These are phyloP conservation scores for Austroboletus olivaceoglutinosus DNA, from an alignment of 1,284 basidiomycete species.

Conservation along the genomic window DNA sequence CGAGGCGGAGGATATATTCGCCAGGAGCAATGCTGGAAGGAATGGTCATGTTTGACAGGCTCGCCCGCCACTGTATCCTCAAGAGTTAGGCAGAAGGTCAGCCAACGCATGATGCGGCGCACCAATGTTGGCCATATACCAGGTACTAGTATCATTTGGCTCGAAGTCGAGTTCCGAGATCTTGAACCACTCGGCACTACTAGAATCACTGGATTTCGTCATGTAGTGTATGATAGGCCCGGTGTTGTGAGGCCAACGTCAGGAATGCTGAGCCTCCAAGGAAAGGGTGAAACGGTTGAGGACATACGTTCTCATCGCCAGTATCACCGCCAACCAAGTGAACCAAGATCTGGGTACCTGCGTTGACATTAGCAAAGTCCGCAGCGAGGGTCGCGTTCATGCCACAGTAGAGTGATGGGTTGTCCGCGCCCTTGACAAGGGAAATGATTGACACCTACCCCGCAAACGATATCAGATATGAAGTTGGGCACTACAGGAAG, in stretches of 20 bases:
- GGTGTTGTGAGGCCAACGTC: constrained; percentile 38
- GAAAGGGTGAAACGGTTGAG: background rate
- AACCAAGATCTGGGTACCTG: constrained; percentile 39
- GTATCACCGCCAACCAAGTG: constrained; percentile 36
- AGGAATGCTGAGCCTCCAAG: background rate
- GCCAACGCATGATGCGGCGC: constrained; percentile 5
- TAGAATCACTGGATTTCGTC: constrained; percentile 36
- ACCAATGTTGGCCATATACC: constrained; percentile 44
- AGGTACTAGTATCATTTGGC: constrained; percentile 28
- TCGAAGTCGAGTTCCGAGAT: constrained; percentile 34
- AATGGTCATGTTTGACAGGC: constrained; percentile 48
- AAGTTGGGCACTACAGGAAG: background rate
- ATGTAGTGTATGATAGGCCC: constrained; percentile 43
- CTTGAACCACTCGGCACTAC: constrained; percentile 41
- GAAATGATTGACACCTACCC: constrained; percentile 31
- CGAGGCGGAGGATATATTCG: constrained; percentile 68
- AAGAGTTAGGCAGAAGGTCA: background rate
- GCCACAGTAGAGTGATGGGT: constrained; percentile 43
- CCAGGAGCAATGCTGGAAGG: constrained; percentile 57
- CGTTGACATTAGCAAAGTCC: constrained; percentile 37
- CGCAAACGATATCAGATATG: background rate
- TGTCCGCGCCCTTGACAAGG: constrained; percentile 43
- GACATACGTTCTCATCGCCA: constrained; percentile 28
- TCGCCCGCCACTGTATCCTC: constrained; percentile 31
- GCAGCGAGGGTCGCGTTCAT: constrained; percentile 38